phyloP scores from a whole-genome alignment of 192 early-diverging fungal species.

The Coemansia sp. region DNA sequence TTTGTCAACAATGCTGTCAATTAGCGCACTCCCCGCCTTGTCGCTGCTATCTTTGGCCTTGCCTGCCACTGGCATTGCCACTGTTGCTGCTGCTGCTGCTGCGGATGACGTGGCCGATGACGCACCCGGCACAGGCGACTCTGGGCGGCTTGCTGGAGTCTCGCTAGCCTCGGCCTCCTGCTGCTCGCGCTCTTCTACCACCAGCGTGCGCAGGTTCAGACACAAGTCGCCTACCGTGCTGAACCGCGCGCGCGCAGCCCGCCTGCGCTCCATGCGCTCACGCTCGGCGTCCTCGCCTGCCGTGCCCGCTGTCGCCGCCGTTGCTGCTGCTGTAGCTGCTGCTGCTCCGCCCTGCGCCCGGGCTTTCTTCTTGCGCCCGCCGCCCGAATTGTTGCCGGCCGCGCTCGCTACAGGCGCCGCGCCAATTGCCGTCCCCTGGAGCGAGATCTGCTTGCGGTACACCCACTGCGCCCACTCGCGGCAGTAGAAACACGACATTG shows the following conservation, averaged over 20 bases:
- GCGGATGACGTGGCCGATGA: slow-evolving; percentile 18
- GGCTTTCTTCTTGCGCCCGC: slow-evolving; percentile 30
- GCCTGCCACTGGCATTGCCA: background rate
- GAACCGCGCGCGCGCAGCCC: slow-evolving; percentile 33
- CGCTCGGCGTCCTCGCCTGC: slow-evolving; percentile 18
- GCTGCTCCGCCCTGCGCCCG: slow-evolving; percentile 9
- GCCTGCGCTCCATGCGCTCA: slow-evolving; percentile 41
- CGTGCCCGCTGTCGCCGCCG: background rate
- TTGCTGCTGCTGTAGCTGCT: background rate
- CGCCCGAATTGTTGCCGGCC: background rate
- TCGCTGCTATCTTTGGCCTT: background rate
- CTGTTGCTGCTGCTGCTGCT: background rate
- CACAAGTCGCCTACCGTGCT: slow-evolving; percentile 41
- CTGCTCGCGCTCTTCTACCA: slow-evolving; percentile 25
- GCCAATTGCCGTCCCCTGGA: slow-evolving; percentile 8
- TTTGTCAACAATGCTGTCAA: slow-evolving; percentile 39
- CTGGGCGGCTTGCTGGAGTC: slow-evolving; percentile 16
- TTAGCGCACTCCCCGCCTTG: slow-evolving; percentile 12
- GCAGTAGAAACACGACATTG: slow-evolving; percentile 70
- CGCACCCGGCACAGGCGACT: slow-evolving; percentile 27
- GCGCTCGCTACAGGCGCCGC: background rate
- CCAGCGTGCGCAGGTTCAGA: slow-evolving; percentile 34
- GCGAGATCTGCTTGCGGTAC: slow-evolving; percentile 62
- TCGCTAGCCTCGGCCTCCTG: slow-evolving; percentile 9
- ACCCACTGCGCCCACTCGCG: slow-evolving; percentile 79